phyloP scores from a whole-genome alignment of 257 asterid genomes.

The Asclepias syriaca region DNA sequence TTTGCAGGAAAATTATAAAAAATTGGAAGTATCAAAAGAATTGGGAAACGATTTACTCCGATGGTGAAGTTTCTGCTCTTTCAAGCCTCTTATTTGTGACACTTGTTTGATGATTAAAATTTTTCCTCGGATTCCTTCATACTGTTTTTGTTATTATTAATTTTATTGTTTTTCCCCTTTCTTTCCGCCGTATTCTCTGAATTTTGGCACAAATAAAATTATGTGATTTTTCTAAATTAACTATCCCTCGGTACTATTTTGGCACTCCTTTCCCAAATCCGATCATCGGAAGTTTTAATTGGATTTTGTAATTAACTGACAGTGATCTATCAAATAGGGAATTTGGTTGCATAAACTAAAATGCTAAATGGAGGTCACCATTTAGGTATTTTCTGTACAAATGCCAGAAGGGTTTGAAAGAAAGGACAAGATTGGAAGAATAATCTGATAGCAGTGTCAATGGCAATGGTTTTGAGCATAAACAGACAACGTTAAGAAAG shows the following conservation, averaged over 20 bases:
- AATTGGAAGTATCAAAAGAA: background rate
- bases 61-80: background rate
- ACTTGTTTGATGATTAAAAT: background rate
- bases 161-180: background rate
- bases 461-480: background rate
- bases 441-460: background rate
- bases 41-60: background rate
- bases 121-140: background rate
- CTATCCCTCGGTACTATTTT: too few species aligned
- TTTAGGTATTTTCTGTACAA: background rate
- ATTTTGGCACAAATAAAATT: too few species aligned
- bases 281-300: background rate
- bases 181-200: background rate
- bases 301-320: background rate
- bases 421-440: background rate
- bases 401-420: background rate
- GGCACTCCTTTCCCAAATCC: too few species aligned
- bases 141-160: background rate
- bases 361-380: background rate
- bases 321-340: background rate
- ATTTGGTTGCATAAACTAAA: background rate
- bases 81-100: background rate
- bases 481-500: background rate
- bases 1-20: background rate
- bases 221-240: too few species aligned